Percentiles rank a stretch among this genome's conserved stretches.
These are phyloP conservation scores for Diutina catenulata DNA, from an alignment of 1,139 yeast species.

Conservation along the genomic window DNA sequence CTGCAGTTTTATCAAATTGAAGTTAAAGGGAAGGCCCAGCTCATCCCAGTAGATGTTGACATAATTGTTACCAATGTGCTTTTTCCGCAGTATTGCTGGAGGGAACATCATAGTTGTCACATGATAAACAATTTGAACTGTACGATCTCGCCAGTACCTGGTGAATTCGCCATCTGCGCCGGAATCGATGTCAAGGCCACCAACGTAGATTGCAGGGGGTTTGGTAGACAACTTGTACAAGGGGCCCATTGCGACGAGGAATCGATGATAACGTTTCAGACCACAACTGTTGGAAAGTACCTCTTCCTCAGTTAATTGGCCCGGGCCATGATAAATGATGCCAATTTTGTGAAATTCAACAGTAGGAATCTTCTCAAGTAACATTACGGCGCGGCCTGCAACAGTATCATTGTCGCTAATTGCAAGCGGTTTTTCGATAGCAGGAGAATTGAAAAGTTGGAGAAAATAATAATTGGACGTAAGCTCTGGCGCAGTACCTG, in stretches of 20 bases:
- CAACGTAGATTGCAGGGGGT: constrained; percentile 45
- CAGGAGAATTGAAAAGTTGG: constrained; percentile 21
- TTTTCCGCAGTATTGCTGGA: constrained; percentile 35
- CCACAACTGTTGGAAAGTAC: constrained; percentile 59
- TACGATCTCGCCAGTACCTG: constrained; percentile 60
- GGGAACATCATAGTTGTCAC: constrained; percentile 62
- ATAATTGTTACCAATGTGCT: constrained; percentile 80
- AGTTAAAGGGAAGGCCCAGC: constrained; percentile 51
- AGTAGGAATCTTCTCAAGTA: constrained; percentile 68
- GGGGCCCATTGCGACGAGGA: constrained; percentile 47
- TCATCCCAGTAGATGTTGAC: constrained; percentile 77
- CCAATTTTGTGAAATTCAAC: constrained; percentile 77
- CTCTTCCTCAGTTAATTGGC: constrained; percentile 52
- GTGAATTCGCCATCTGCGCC: constrained; percentile 71
- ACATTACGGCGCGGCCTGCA: constrained; percentile 44
- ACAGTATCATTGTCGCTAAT: constrained; percentile 37
- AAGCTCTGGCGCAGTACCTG: constrained; percentile 9
- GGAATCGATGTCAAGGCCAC: constrained; percentile 65
- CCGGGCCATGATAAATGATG: constrained; percentile 57
- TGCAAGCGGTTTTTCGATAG: constrained; percentile 22
- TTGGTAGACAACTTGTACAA: constrained; percentile 39
- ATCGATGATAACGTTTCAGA: constrained; percentile 47
- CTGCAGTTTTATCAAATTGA: constrained; percentile 63
- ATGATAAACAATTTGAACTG: constrained; percentile 65
- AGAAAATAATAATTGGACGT: constrained; percentile 16